phyloP scores from a whole-genome alignment of 768 basidiomycete genomes.

The Rhodotorula paludigena region DNA sequence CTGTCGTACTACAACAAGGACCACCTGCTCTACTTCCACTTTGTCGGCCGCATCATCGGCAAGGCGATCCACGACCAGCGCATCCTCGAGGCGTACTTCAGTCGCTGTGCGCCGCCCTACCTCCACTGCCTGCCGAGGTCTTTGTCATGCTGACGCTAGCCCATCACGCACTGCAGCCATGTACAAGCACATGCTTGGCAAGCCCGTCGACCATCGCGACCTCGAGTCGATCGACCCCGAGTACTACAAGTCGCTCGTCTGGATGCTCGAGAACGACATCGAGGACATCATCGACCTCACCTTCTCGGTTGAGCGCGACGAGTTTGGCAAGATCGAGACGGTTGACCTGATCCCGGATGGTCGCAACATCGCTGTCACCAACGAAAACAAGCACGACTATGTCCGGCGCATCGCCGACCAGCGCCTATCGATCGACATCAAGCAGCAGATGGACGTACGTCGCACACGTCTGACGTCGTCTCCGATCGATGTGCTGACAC shows the following conservation, averaged over 20 bases:
- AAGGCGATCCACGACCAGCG: constrained; percentile 97
- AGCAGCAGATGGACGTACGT: constrained; percentile 73
- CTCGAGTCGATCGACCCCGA: constrained; percentile 98
- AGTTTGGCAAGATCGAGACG: constrained; percentile 89
- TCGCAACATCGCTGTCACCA: constrained; percentile 76
- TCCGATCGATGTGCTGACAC: too few relatives aligned
- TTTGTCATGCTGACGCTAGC: not conserved
- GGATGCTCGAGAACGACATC: constrained; percentile 93
- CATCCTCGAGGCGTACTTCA: constrained; percentile 95
- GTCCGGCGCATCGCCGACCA: constrained; percentile 93
- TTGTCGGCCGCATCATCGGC: constrained; percentile 93
- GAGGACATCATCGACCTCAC: constrained; percentile 74
- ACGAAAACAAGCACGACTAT: constrained; percentile 95
- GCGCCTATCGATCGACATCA: constrained; percentile 85
- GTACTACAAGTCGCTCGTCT: constrained; percentile 94
- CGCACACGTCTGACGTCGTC: too few relatives aligned
- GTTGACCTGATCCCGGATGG: constrained; percentile 82
- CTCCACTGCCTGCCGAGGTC: not conserved
- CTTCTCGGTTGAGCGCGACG: constrained; percentile 93
- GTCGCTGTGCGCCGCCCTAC: constrained; percentile 57
- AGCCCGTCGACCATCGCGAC: constrained; percentile 90
- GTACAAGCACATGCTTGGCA: constrained; percentile 89
- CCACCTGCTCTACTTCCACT: constrained; percentile 95
- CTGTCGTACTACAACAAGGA: constrained; percentile 91
- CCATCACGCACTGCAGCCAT: constrained; percentile 55